A percentile compares a stretch with the other conserved stretches of the same genome.
Evolutionary conservation across 176 grass and related monocot species (phyloP).

Genomic region (Carex parvula): DNA sequence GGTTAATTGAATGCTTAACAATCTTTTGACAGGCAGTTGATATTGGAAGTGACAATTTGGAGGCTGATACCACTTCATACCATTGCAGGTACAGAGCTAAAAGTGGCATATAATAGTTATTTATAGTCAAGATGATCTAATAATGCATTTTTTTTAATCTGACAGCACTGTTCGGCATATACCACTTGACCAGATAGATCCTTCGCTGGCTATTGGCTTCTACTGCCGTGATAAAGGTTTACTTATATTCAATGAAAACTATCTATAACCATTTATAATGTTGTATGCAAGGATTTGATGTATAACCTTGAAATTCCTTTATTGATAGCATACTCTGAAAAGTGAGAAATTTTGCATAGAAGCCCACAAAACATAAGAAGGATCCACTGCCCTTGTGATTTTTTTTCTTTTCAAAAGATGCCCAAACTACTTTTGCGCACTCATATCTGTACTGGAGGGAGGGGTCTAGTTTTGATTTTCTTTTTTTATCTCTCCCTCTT

Average conservation of each 20-base stretch:
- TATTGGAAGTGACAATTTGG: constrained; percentile 57
- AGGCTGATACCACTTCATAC: constrained; percentile 76
- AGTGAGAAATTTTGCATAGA: background rate
- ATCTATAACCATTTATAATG: background rate
- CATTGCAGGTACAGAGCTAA: constrained; percentile 74
- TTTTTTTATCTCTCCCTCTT: background rate
- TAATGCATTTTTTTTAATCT: constrained; percentile 7
- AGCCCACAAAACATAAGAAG: background rate
- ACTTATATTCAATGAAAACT: constrained; percentile 4
- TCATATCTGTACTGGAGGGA: background rate
- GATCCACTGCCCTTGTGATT: background rate
- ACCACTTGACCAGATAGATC: constrained; percentile 76
- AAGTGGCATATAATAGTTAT: constrained; percentile 8
- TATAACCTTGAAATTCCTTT: background rate
- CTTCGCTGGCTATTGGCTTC: constrained; percentile 95
- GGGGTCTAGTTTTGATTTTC: background rate
- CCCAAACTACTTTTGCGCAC: background rate
- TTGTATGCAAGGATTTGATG: background rate
- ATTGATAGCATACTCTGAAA: background rate
- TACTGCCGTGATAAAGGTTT: constrained; percentile 82
- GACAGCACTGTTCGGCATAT: constrained; percentile 65
- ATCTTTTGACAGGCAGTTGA: constrained; percentile 46
- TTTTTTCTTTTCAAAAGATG: background rate
- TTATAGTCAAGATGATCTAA: constrained; percentile 12
- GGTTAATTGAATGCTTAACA: background rate